A percentile compares a stretch with the other conserved stretches of the same genome.
These are phyloP conservation scores for Gelatoporia subvermispora DNA, from an alignment of 768 basidiomycete species.

Conservation along the genomic window DNA sequence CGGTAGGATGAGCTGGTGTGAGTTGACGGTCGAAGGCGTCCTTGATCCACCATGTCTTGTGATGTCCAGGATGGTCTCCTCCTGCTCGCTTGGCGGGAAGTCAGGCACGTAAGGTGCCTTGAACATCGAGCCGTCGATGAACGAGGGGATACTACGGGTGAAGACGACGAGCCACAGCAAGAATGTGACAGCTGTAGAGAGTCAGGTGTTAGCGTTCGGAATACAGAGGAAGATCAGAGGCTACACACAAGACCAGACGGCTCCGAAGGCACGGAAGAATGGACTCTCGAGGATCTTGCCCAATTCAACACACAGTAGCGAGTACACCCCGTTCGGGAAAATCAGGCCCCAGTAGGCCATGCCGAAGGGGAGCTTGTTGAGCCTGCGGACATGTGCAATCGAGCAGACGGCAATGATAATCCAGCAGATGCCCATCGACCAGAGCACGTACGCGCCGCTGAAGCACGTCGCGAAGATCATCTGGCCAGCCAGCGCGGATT, in stretches of 20 bases:
- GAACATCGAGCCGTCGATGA: slow-evolving; percentile 45
- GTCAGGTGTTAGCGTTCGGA: neutral
- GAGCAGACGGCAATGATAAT: slow-evolving; percentile 39
- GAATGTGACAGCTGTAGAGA: slow-evolving; percentile 33
- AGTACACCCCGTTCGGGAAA: slow-evolving; percentile 53
- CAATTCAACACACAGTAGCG: slow-evolving; percentile 45
- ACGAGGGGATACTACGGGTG: slow-evolving; percentile 37
- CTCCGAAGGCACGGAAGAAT: slow-evolving; percentile 49
- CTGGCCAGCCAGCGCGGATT: slow-evolving; percentile 31
- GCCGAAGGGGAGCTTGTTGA: slow-evolving; percentile 34
- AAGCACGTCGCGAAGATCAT: slow-evolving; percentile 41
- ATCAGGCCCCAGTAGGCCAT: slow-evolving; percentile 51
- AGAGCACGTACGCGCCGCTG: slow-evolving; percentile 42
- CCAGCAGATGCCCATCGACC: slow-evolving; percentile 56
- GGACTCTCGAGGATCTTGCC: slow-evolving; percentile 42
- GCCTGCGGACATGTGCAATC: slow-evolving; percentile 27
- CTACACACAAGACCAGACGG: slow-evolving; percentile 45
- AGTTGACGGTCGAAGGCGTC: no score
- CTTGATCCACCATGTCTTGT: no score
- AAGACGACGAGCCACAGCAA: slow-evolving; percentile 38
- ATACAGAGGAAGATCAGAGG: neutral
- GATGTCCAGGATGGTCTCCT: no score
- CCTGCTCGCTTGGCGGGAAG: neutral
- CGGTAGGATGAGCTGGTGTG: no score
- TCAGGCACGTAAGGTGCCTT: slow-evolving; percentile 37